Percentiles rank a stretch among this genome's conserved stretches.
Evolutionary conservation across 2,329 filamentous ascomycete genomes (phyloP).

Genomic region (Sclerotinia glacialis): DNA sequence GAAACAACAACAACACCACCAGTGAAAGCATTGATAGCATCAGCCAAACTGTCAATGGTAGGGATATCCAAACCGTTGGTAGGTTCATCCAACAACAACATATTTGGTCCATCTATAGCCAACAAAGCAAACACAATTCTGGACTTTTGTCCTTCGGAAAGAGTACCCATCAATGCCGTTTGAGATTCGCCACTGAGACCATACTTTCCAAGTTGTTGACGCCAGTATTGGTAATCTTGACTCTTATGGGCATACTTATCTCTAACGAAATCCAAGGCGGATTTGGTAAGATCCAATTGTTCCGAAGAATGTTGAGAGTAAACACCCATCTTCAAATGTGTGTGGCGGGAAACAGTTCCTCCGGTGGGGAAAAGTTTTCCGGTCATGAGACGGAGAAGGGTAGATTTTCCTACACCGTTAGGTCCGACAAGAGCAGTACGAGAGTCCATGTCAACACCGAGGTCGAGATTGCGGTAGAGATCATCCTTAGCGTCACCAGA

Average conservation of each 20-base stretch:
- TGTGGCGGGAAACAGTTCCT: slow-evolving; percentile 84
- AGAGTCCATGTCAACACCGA: slow-evolving; percentile 99
- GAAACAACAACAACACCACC: slow-evolving; percentile 97
- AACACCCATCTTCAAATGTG: slow-evolving; percentile 95
- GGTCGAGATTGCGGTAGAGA: slow-evolving; percentile 92
- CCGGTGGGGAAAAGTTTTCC: slow-evolving; percentile 83
- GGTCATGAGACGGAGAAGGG: slow-evolving; percentile 92
- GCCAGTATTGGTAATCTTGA: slow-evolving; percentile 99
- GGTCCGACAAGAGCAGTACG: slow-evolving; percentile 94
- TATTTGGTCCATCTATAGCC: slow-evolving; percentile 94
- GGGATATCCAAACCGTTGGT: slow-evolving; percentile 99
- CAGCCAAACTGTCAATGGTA: slow-evolving; percentile 94
- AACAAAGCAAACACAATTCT: slow-evolving; percentile 97
- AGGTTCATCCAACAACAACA: slow-evolving; percentile 96
- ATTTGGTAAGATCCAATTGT: slow-evolving; percentile 98
- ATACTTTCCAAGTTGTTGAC: slow-evolving; percentile 93
- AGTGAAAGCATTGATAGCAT: slow-evolving; percentile 91
- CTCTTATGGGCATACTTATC: slow-evolving; percentile 88
- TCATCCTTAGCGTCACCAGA: slow-evolving; percentile 86
- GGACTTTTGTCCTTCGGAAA: slow-evolving; percentile 96
- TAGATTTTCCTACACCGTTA: slow-evolving; percentile 99
- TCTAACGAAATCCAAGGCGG: slow-evolving; percentile 92
- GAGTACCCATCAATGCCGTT: slow-evolving; percentile 94
- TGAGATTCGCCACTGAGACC: slow-evolving; percentile 90
- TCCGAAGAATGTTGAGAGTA: slow-evolving; percentile 99